These are phyloP conservation scores for Fusarium zealandicum DNA, from an alignment of 2,329 filamentous ascomycete genomes.

Conservation along the genomic window DNA sequence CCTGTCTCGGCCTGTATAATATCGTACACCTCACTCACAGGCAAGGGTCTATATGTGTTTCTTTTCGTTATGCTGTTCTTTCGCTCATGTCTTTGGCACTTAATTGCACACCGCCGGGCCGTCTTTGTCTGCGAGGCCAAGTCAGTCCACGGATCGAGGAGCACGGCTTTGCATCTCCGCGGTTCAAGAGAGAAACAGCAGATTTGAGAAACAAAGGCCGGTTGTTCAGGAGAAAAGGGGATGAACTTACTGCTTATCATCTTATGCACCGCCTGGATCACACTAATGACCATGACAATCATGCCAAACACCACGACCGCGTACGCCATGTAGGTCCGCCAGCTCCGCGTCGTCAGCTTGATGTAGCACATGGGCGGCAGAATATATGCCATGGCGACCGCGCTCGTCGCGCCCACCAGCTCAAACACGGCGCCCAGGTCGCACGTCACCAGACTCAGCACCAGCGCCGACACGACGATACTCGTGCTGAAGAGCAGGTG, in stretches of 20 bases:
- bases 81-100: slow-evolving; percentile 4
- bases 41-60: slow-evolving; percentile 27
- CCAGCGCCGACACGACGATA: slow-evolving; percentile 81
- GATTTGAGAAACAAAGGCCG: too few species aligned
- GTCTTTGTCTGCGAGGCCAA: slow-evolving; percentile 32
- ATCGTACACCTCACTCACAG: slow-evolving; percentile 17
- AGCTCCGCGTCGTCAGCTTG: slow-evolving; percentile 81
- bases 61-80: slow-evolving; percentile 7
- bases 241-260: slow-evolving; percentile 58
- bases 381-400: slow-evolving; percentile 93
- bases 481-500: slow-evolving; percentile 87
- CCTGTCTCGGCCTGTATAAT: background rate
- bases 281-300: slow-evolving; percentile 80
- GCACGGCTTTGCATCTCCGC: background rate
- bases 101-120: slow-evolving; percentile 39
- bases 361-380: slow-evolving; percentile 94
- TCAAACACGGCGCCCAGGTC: slow-evolving; percentile 95
- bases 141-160: slow-evolving; percentile 21
- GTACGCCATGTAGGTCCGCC: slow-evolving; percentile 75
- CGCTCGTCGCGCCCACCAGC: slow-evolving; percentile 92
- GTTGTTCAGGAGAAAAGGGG: background rate
- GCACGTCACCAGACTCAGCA: slow-evolving; percentile 83
- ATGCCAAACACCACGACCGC: slow-evolving; percentile 80
- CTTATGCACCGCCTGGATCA: slow-evolving; percentile 76
- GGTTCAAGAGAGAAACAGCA: background rate